A percentile compares a stretch with the other conserved stretches of the same genome.
Evolutionary conservation across 2,329 filamentous ascomycete species (phyloP).

Genomic region (Cyclaneusma minus): DNA sequence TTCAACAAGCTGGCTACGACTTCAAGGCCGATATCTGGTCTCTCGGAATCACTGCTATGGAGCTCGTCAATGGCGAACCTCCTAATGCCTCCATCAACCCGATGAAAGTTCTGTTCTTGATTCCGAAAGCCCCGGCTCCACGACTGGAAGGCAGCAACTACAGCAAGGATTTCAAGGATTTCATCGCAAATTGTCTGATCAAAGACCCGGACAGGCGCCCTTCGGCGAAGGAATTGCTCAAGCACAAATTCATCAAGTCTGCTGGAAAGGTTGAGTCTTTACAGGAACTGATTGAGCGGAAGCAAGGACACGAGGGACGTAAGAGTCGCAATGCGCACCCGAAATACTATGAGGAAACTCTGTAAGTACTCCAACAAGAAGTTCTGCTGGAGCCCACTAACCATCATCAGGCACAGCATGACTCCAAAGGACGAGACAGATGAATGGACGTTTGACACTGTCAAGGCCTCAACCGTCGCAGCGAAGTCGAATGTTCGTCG

Average conservation of each 20-base stretch:
- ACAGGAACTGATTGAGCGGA: conserved; percentile 73
- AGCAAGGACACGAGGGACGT: conserved; percentile 67
- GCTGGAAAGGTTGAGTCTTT: conserved; percentile 80
- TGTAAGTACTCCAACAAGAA: conserved; percentile 28
- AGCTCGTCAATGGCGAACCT: conserved; percentile 79
- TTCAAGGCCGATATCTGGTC: conserved; percentile 94
- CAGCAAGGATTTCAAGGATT: conserved; percentile 86
- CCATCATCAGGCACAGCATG: conserved; percentile 40
- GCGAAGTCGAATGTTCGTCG: conserved; percentile 36
- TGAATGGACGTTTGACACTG: conserved; percentile 91
- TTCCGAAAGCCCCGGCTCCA: conserved; percentile 77
- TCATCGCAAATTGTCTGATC: conserved; percentile 75
- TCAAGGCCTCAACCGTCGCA: conserved; percentile 54
- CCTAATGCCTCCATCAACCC: conserved; percentile 74
- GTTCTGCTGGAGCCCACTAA: too few species aligned
- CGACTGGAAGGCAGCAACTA: conserved; percentile 67
- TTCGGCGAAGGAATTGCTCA: conserved; percentile 72
- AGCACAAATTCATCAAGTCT: conserved; percentile 73
- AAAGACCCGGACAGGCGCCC: conserved; percentile 81
- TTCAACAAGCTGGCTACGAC: conserved; percentile 69
- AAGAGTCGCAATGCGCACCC: conserved; percentile 53
- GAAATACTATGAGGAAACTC: conserved; percentile 86
- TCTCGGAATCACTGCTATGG: conserved; percentile 79
- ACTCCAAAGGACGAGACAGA: conserved; percentile 54
- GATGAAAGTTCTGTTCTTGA: conserved; percentile 87